Percentiles rank a stretch among this genome's conserved stretches.
Evolutionary conservation across 345 rosid genomes (phyloP).

Genomic region (Pistacia atlantica): DNA sequence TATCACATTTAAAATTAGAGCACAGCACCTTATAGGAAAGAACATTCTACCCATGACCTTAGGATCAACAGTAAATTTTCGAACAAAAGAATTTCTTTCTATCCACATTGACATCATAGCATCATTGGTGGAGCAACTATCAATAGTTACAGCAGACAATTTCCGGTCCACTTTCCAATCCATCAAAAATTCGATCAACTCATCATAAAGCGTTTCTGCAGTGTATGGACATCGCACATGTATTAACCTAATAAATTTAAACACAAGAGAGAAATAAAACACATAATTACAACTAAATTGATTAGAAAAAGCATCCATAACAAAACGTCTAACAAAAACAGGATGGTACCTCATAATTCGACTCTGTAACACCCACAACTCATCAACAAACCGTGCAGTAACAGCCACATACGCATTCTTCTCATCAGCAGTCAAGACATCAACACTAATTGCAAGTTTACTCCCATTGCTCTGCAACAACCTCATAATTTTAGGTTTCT

Average conservation of each 20-base stretch:
- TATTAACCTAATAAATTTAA: not conserved
- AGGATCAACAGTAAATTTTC: not conserved
- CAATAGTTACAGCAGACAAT: not conserved
- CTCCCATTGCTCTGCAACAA: too few relatives aligned
- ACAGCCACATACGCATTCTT: not conserved
- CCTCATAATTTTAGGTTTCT: too few relatives aligned
- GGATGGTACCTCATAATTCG: not conserved
- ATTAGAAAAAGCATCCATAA: too few relatives aligned
- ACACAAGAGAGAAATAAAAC: too few relatives aligned
- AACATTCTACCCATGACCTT: not conserved
- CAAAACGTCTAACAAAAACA: too few relatives aligned
- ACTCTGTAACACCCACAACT: not conserved
- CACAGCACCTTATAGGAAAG: not conserved
- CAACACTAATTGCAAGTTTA: too few relatives aligned
- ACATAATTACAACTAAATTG: too few relatives aligned
- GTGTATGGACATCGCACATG: not conserved
- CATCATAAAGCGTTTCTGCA: not conserved
- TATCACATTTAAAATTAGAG: not conserved
- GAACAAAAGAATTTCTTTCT: too few relatives aligned
- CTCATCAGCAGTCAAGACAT: too few relatives aligned
- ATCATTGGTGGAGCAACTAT: constrained; percentile 3
- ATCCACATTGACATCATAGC: not conserved
- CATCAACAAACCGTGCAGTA: not conserved
- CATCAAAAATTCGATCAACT: not conserved
- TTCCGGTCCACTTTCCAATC: not conserved